Conservation (phyloP, 352 stramenopile genomes). For the Phytopythium boreale region DNA sequence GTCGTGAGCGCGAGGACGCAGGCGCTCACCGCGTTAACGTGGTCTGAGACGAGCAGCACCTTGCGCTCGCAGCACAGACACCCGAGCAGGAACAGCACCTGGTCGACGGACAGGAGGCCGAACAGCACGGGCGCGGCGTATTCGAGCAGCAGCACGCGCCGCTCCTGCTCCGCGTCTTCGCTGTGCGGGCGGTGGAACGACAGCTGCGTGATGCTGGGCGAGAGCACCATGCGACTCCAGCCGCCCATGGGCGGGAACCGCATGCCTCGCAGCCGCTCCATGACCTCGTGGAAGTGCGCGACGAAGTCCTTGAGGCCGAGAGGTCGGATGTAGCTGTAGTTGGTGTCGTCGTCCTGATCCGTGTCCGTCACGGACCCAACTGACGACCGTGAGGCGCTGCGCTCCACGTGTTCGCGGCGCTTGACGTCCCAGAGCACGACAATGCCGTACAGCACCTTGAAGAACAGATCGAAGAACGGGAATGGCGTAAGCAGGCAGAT, state of each 20-base stretch:
- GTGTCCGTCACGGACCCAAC: not conserved
- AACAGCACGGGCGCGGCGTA: slow-evolving; percentile 73
- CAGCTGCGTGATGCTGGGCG: slow-evolving; percentile 52
- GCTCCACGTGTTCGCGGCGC: slow-evolving; percentile 34
- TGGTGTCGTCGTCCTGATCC: slow-evolving; percentile 12
- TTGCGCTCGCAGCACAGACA: slow-evolving; percentile 77
- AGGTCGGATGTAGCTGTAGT: slow-evolving; percentile 9
- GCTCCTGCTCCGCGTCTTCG: slow-evolving; percentile 46
- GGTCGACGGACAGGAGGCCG: slow-evolving; percentile 68
- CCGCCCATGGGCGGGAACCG: slow-evolving; percentile 67
- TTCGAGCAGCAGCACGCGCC: slow-evolving; percentile 61
- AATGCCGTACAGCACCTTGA: slow-evolving; percentile 78
- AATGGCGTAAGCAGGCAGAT: slow-evolving; percentile 73
- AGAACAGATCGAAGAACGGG: slow-evolving; percentile 84
- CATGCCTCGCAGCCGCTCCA: slow-evolving; percentile 60
- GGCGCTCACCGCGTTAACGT: slow-evolving; percentile 72
- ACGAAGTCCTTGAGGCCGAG: slow-evolving; percentile 57
- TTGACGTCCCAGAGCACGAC: slow-evolving; percentile 67
- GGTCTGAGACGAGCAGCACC: slow-evolving; percentile 70
- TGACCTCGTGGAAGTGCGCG: slow-evolving; percentile 56
- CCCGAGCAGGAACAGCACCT: slow-evolving; percentile 73
- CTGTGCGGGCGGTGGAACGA: slow-evolving; percentile 77
- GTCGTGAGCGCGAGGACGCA: slow-evolving; percentile 75
- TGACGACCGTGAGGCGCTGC: slow-evolving; percentile 3
- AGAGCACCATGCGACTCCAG: slow-evolving; percentile 65